Conservation (phyloP, 495 filamentous ascomycete genomes). For the Penicillium alfredii region DNA sequence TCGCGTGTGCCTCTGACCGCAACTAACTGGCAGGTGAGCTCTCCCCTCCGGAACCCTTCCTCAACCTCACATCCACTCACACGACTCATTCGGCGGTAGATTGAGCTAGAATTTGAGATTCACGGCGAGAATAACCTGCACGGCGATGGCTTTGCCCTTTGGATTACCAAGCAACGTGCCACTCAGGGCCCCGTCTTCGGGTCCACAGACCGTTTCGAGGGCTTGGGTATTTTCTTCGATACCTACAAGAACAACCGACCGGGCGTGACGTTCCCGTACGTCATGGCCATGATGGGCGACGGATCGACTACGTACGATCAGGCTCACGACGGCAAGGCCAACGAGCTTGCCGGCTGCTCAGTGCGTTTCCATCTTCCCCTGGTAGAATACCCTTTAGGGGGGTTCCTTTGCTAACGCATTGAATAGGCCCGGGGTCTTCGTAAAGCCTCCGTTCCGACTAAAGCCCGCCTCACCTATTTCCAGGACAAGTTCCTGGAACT, state of each 20-base stretch:
- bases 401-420: conserved; percentile 4
- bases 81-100: no score
- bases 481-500: conserved; percentile 89
- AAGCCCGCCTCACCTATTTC: conserved; percentile 88
- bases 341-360: conserved; percentile 91
- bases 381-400: no score
- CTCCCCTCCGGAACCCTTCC: neutral
- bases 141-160: conserved; percentile 97
- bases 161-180: conserved; percentile 92
- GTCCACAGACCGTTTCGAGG: conserved; percentile 80
- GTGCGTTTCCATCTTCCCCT: conserved; percentile 36
- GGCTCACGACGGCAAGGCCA: conserved; percentile 88
- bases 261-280: conserved; percentile 90
- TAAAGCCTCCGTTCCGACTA: conserved; percentile 69
- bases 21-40: conserved; percentile 87
- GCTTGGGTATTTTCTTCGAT: conserved; percentile 94
- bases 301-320: conserved; percentile 87
- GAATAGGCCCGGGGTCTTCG: conserved; percentile 76
- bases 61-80: conserved; percentile 3
- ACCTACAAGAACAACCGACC: conserved; percentile 99
- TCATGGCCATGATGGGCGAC: conserved; percentile 98
- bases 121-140: conserved; percentile 77
- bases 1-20: conserved; percentile 91
- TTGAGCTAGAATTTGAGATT: conserved; percentile 94
- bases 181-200: conserved; percentile 83